phyloP scores from a whole-genome alignment of 768 basidiomycete species.

The Dendrothele bispora region DNA sequence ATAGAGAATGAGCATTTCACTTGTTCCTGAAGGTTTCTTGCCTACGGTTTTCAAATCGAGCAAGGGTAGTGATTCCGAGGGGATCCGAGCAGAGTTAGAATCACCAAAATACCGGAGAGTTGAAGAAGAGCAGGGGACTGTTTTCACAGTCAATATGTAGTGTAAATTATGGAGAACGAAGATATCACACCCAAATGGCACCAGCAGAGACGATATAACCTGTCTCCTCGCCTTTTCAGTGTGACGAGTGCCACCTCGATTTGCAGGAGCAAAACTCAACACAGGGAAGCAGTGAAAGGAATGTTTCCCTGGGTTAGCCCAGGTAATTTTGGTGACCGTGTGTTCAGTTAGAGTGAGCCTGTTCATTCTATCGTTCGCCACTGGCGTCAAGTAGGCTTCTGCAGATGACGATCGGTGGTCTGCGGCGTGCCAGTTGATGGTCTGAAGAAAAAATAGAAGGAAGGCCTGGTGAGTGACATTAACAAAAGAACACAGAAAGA shows the following conservation, averaged over 20 bases:
- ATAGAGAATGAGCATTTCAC: conserved; percentile 16
- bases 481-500: neutral
- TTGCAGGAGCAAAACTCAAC: conserved; percentile 44
- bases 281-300: conserved; percentile 44
- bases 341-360: conserved; percentile 49
- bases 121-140: conserved; percentile 49
- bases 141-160: too few species aligned
- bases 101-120: conserved; percentile 61
- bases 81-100: conserved; percentile 37
- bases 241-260: conserved; percentile 35
- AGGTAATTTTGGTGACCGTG: conserved; percentile 45
- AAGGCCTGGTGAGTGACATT: neutral
- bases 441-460: conserved; percentile 21
- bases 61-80: conserved; percentile 46
- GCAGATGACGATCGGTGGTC: conserved; percentile 58
- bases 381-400: conserved; percentile 54
- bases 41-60: conserved; percentile 52
- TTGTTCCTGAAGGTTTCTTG: conserved; percentile 59
- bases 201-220: conserved; percentile 56
- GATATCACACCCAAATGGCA: conserved; percentile 37
- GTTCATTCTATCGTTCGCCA: conserved; percentile 44
- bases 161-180: neutral
- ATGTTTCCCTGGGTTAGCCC: conserved; percentile 28
- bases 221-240: conserved; percentile 44
- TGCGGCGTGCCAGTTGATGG: conserved; percentile 45